Evolutionary conservation across 768 basidiomycete species (phyloP).

Genomic region (Tulasnella calospora): DNA sequence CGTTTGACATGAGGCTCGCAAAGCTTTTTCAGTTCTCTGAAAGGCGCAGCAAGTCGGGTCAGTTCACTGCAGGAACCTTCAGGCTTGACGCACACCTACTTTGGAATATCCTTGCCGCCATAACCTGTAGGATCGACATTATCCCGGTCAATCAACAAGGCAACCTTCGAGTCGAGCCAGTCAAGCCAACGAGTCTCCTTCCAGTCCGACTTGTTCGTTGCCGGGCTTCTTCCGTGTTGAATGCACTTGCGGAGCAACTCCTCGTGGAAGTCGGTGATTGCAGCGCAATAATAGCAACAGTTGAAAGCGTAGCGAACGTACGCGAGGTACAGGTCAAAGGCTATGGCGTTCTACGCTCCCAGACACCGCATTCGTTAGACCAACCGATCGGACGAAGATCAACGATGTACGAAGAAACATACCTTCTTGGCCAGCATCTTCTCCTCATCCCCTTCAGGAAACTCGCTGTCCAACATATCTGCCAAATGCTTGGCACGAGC

Average conservation of each 20-base stretch:
- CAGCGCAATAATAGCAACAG: constrained; percentile 97
- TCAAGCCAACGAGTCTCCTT: constrained; percentile 68
- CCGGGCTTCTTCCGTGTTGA: constrained; percentile 77
- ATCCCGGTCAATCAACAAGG: constrained; percentile 69
- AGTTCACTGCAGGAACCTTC: not conserved
- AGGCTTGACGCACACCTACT: constrained; percentile 49
- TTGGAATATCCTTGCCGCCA: constrained; percentile 83
- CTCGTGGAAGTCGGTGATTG: constrained; percentile 87
- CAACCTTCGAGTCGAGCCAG: constrained; percentile 80
- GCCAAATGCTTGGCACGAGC: constrained; percentile 72
- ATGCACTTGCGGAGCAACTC: constrained; percentile 94
- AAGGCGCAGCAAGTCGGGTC: constrained; percentile 7
- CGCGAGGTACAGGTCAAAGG: constrained; percentile 87
- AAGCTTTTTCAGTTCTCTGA: constrained; percentile 74
- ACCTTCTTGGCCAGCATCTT: constrained; percentile 70
- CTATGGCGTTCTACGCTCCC: constrained; percentile 56
- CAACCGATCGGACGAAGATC: not conserved
- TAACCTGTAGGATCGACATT: constrained; percentile 82
- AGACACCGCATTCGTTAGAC: not conserved
- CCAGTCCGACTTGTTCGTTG: constrained; percentile 32
- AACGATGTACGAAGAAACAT: constrained; percentile 27
- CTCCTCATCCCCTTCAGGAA: constrained; percentile 56
- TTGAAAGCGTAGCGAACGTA: constrained; percentile 90
- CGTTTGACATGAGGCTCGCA: constrained; percentile 81
- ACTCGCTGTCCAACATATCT: constrained; percentile 63